phyloP scores from a whole-genome alignment of 2,329 filamentous ascomycete species.

The Verticillium longisporum region DNA sequence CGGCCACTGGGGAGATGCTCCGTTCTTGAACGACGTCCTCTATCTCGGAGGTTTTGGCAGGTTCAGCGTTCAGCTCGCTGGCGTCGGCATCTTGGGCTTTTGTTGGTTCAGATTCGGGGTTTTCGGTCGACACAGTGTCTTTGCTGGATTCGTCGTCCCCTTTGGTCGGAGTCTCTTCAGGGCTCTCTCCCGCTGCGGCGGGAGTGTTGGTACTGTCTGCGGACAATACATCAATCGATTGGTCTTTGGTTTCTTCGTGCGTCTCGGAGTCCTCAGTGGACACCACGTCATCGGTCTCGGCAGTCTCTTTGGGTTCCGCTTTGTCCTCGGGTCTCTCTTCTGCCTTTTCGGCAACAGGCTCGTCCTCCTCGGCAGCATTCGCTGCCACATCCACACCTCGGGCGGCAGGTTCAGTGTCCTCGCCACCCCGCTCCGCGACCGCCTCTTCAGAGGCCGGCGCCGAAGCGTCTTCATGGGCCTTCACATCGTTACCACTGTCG shows the following conservation, averaged over 20 bases:
- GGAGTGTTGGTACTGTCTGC: not conserved
- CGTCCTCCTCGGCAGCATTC: not conserved
- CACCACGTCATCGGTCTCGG: constrained; percentile 7
- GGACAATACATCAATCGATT: not conserved
- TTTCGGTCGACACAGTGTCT: not conserved
- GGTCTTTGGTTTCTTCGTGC: not conserved
- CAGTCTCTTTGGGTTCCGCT: not conserved
- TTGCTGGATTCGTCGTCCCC: not conserved
- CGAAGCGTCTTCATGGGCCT: constrained; percentile 1
- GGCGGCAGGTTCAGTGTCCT: not conserved
- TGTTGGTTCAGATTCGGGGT: not conserved
- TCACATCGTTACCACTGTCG: not conserved
- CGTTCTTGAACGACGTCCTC: not conserved
- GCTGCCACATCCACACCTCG: not conserved
- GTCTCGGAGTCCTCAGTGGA: not conserved
- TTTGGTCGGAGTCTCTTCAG: not conserved
- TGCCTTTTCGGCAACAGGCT: not conserved
- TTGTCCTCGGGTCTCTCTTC: not conserved
- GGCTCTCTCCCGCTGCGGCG: not conserved
- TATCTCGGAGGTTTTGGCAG: not conserved
- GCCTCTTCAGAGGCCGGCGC: constrained; percentile 1
- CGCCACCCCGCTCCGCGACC: not conserved
- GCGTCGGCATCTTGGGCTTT: not conserved
- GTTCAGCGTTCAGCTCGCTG: not conserved
- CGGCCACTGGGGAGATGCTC: not conserved